Conservation (phyloP, 805 yeast species). For the Komagataella populi region DNA sequence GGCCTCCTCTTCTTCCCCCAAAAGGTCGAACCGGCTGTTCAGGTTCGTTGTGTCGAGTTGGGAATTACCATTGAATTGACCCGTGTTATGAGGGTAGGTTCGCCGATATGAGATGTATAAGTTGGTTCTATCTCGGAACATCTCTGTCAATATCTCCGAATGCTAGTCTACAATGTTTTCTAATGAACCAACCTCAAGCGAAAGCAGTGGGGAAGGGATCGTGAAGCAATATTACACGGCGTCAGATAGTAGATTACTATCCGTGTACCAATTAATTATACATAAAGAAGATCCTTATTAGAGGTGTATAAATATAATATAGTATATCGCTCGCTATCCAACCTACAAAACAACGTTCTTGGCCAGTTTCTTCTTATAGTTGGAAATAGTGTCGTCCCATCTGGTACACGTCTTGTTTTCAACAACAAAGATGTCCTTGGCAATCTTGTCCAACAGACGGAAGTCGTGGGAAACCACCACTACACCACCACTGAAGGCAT, state of each 20-base stretch:
- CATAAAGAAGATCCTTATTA: neutral
- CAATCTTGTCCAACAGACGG: constrained; percentile 93
- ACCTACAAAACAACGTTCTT: constrained; percentile 64
- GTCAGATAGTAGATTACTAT: neutral
- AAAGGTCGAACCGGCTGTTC: constrained; percentile 18
- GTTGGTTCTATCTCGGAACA: constrained; percentile 95
- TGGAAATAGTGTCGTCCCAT: constrained; percentile 89
- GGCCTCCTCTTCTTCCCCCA: constrained; percentile 46
- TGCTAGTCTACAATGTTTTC: neutral
- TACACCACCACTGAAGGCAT: constrained; percentile 93
- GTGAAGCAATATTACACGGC: neutral
- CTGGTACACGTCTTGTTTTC: constrained; percentile 91
- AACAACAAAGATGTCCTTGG: constrained; percentile 93
- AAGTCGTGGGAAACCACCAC: constrained; percentile 98
- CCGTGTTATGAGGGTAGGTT: constrained; percentile 54
- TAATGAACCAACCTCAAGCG: neutral
- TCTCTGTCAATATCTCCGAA: constrained; percentile 11
- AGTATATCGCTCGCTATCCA: neutral
- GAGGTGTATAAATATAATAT: neutral
- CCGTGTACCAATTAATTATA: neutral
- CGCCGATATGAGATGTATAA: constrained; percentile 78
- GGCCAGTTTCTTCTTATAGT: constrained; percentile 91
- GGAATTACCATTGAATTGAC: neutral
- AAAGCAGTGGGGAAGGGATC: neutral
- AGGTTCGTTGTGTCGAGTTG: constrained; percentile 17